phyloP scores from a whole-genome alignment of 306 rosid species.

The Sophora flavescens region DNA sequence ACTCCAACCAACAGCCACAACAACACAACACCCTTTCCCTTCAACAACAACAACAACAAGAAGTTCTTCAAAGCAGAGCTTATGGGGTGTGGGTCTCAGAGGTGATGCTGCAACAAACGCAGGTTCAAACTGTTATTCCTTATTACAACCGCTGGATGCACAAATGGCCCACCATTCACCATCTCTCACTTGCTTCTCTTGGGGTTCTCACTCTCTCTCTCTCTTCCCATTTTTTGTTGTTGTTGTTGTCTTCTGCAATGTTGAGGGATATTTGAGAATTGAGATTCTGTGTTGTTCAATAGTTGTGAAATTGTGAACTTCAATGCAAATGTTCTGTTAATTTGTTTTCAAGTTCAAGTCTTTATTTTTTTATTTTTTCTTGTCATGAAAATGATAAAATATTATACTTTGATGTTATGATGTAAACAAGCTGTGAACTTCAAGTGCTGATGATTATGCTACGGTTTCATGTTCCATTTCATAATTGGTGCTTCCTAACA shows the following conservation, averaged over 20 bases:
- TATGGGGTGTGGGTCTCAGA: constrained; percentile 95
- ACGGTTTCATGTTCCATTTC: background rate
- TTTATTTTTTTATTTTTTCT: no score
- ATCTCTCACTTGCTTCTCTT: constrained; percentile 79
- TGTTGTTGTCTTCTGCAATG: background rate
- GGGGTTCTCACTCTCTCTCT: constrained; percentile 53
- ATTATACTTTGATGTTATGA: constrained; percentile 22
- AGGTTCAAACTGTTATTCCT: constrained; percentile 83
- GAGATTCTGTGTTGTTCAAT: background rate
- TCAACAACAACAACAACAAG: constrained; percentile 18
- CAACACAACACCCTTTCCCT: background rate
- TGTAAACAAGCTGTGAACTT: constrained; percentile 16
- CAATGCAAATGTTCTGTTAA: background rate
- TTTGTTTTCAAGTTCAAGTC: background rate
- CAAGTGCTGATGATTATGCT: background rate
- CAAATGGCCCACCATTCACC: constrained; percentile 84
- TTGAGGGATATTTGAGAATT: background rate
- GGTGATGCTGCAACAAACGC: constrained; percentile 89
- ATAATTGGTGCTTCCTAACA: background rate
- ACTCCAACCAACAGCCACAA: constrained; percentile 1
- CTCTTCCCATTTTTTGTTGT: background rate
- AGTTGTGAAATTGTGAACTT: constrained; percentile 5
- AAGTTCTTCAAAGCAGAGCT: constrained; percentile 58
- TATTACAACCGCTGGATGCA: constrained; percentile 84
- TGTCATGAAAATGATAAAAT: constrained; percentile 11